Evolutionary conservation across 2,329 filamentous ascomycete species (phyloP), one percentile per base, ranked within the genome.

Genomic region (Trichoderma guizhouense): DNA sequence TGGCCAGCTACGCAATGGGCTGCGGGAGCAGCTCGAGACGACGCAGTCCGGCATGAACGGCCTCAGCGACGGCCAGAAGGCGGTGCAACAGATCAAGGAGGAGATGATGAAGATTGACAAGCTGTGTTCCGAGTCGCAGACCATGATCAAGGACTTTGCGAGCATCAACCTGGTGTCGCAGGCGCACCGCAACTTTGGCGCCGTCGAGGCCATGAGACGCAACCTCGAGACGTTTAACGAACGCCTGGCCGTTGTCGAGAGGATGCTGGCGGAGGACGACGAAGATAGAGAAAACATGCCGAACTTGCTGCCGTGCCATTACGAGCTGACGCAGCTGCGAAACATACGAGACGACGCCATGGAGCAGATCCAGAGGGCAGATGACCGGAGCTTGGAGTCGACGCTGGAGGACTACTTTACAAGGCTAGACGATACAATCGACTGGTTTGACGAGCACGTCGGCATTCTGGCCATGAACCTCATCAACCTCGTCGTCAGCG

Each of bases 71-170:
- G 95, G 95, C 71, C 95, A 98, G 82, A 93, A 95, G 81, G 93
- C 93, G 73, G 93, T 99, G 43, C 92, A 93, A 79, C 89, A 92
- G 77, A 98, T 98, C 83, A 97, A 97, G 82, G 95, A 98, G 76
- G 96, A 99, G 84, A 96, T 99, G 90, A 94, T 97, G 86, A 97
- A 95, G 83, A 98, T 99, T 78, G 96, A 99, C 85, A 94, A 93
- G 83, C 89, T 99, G 75, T 99, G 96, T 84, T 94, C 95, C 74
- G 97, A 99, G 83, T 95, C 95, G 69, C 95, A 98, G 85, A 94
- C 93, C 80, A 98, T 98, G 90, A 97, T 99, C 78, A 91, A 93
- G 79, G 96, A 99, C 85, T 98, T 99, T 82, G 92, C 92, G 43
- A 93, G 94, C 79, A 96, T 97, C 86, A 96, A 97, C 81, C 85